These are phyloP conservation scores for Kuraishia hungarica DNA, from an alignment of 805 yeast genomes.

Conservation along the genomic window DNA sequence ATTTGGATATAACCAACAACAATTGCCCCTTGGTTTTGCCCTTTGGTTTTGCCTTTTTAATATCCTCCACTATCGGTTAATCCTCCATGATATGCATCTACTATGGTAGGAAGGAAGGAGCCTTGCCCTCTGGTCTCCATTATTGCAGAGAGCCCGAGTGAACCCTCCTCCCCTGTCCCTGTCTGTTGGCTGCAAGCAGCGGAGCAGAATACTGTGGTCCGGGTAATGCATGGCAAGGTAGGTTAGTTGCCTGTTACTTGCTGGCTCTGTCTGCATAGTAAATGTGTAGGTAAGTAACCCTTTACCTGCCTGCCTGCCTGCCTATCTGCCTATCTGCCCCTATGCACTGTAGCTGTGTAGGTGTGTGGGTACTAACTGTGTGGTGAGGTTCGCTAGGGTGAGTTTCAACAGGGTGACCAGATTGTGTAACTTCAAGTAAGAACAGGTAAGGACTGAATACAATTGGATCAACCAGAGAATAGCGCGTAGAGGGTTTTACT, in stretches of 20 bases:
- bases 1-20: too few relatives aligned
- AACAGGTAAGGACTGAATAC: too few relatives aligned
- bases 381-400: not conserved
- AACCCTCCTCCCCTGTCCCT: slow-evolving; percentile 1
- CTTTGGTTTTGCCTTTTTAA: too few relatives aligned
- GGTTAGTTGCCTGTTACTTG: not conserved
- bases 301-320: too few relatives aligned
- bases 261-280: not conserved
- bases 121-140: not conserved
- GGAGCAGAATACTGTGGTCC: not conserved
- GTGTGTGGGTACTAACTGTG: not conserved
- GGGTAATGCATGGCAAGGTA: too few relatives aligned
- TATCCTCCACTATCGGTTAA: not conserved
- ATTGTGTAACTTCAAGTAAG: not conserved
- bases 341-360: too few relatives aligned
- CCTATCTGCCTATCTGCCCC: too few relatives aligned
- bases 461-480: too few relatives aligned
- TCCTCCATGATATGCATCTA: not conserved
- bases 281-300: too few relatives aligned
- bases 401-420: not conserved
- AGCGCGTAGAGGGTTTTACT: too few relatives aligned
- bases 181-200: not conserved
- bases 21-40: too few relatives aligned
- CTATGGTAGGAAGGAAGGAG: too few relatives aligned
- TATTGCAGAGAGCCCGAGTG: not conserved